Evolutionary conservation across 1,284 basidiomycete genomes (phyloP).

Genomic region (Bondarzewia mesenterica): DNA sequence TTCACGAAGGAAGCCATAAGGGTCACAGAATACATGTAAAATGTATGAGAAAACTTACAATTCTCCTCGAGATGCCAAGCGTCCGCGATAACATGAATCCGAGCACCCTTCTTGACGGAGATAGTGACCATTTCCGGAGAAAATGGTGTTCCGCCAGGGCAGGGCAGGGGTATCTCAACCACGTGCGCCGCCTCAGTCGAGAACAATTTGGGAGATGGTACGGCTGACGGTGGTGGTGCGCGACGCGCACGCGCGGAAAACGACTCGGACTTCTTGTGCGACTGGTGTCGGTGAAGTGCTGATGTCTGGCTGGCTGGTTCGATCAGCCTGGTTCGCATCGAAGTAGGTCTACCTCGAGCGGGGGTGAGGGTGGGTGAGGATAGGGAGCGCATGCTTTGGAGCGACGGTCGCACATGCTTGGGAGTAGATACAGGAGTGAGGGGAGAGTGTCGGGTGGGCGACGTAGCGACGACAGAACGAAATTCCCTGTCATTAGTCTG

Average conservation of each 20-base stretch:
- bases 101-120: slow-evolving; percentile 42
- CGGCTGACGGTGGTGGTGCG: neutral
- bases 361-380: neutral
- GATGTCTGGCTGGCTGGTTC: neutral
- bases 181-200: slow-evolving; percentile 15
- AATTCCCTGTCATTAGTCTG: neutral
- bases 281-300: neutral
- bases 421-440: too few relatives aligned
- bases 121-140: slow-evolving; percentile 51
- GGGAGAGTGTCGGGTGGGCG: neutral
- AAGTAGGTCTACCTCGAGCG: neutral
- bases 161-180: slow-evolving; percentile 31
- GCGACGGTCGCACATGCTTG: neutral
- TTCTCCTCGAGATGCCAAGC: slow-evolving; percentile 49
- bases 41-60: slow-evolving; percentile 27
- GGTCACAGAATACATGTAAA: neutral
- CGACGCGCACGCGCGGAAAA: slow-evolving; percentile 6
- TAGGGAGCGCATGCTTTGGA: neutral
- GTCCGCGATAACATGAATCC: slow-evolving; percentile 43
- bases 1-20: neutral
- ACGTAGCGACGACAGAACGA: neutral
- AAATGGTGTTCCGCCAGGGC: slow-evolving; percentile 20
- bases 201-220: slow-evolving; percentile 1
- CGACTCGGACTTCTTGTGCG: slow-evolving; percentile 5
- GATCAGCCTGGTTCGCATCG: neutral